These are phyloP conservation scores for Apiospora rasikravindrae DNA, from an alignment of 2,329 filamentous ascomycete species.

Conservation along the genomic window DNA sequence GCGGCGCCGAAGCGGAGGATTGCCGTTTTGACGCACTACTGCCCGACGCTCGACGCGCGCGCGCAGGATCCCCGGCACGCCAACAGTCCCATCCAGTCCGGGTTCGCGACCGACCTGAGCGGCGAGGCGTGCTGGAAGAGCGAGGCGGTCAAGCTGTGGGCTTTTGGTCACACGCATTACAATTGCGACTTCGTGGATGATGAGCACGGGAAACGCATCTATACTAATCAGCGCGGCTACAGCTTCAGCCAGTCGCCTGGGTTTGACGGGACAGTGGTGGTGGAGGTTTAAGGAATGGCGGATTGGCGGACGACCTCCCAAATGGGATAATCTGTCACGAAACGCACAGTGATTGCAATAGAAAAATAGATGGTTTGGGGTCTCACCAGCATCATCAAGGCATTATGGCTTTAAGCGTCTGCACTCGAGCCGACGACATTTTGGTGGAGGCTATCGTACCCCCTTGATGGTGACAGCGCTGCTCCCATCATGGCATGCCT, in stretches of 20 bases:
- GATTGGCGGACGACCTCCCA: not conserved
- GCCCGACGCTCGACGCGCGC: constrained; percentile 42
- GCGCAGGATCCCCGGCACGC: constrained; percentile 42
- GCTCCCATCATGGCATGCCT: too few species aligned
- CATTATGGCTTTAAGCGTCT: not conserved
- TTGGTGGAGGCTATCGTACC: not conserved
- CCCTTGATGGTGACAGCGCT: too few species aligned
- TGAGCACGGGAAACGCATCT: constrained; percentile 38
- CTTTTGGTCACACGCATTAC: constrained; percentile 56
- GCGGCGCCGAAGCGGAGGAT: constrained; percentile 33
- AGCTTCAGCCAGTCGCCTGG: constrained; percentile 35
- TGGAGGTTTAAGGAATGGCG: not conserved
- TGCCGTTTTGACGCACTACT: constrained; percentile 50
- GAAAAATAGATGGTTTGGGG: not conserved
- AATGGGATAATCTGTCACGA: too few species aligned
- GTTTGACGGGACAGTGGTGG: not conserved
- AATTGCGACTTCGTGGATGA: constrained; percentile 47
- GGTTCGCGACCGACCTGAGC: constrained; percentile 48
- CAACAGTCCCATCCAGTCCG: constrained; percentile 35
- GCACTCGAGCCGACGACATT: not conserved
- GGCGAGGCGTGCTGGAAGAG: constrained; percentile 42
- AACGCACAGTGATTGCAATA: too few species aligned
- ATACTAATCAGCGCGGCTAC: constrained; percentile 48
- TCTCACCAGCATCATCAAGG: not conserved
- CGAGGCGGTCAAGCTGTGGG: constrained; percentile 47